phyloP scores from a whole-genome alignment of 208 protist species.

The Leishmania martiniquensis region DNA sequence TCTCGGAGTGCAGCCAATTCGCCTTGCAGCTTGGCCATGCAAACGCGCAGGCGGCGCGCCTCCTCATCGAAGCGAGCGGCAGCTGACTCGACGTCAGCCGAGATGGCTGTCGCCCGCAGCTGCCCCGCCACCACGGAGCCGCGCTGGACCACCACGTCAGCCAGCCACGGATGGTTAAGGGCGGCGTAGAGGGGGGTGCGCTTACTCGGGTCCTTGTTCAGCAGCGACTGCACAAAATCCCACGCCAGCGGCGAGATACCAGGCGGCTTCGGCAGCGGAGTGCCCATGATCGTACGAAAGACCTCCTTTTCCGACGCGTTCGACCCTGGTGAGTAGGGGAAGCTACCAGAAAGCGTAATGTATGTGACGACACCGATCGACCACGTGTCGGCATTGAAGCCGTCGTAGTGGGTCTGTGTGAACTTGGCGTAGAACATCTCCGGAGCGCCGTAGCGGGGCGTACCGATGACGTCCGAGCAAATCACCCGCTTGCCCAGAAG shows the following conservation, averaged over 20 bases:
- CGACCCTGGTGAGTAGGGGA: constrained; percentile 95
- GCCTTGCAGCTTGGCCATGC: constrained; percentile 75
- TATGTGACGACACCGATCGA: constrained; percentile 97
- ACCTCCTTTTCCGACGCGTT: constrained; percentile 89
- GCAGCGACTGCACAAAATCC: constrained; percentile 80
- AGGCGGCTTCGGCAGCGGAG: constrained; percentile 73
- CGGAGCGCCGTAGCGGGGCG: constrained; percentile 88
- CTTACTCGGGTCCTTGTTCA: constrained; percentile 92
- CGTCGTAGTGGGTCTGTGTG: constrained; percentile 93
- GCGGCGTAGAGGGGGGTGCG: constrained; percentile 87
- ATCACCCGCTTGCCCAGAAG: constrained; percentile 83
- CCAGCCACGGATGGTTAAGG: constrained; percentile 90
- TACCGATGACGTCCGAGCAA: constrained; percentile 91
- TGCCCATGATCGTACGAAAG: constrained; percentile 91
- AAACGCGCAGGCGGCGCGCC: constrained; percentile 67
- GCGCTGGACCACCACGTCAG: constrained; percentile 67
- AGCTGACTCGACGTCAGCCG: constrained; percentile 61
- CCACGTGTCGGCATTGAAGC: constrained; percentile 96
- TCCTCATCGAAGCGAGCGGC: constrained; percentile 78
- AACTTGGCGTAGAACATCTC: constrained; percentile 95
- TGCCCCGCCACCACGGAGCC: constrained; percentile 72
- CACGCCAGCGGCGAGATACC: constrained; percentile 69
- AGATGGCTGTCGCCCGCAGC: constrained; percentile 45
- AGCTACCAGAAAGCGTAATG: constrained; percentile 96
- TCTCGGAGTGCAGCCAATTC: constrained; percentile 67